Evolutionary conservation across 208 protist genomes (phyloP), one percentile per base, ranked within the genome.

Genomic region (Leishmania major): DNA sequence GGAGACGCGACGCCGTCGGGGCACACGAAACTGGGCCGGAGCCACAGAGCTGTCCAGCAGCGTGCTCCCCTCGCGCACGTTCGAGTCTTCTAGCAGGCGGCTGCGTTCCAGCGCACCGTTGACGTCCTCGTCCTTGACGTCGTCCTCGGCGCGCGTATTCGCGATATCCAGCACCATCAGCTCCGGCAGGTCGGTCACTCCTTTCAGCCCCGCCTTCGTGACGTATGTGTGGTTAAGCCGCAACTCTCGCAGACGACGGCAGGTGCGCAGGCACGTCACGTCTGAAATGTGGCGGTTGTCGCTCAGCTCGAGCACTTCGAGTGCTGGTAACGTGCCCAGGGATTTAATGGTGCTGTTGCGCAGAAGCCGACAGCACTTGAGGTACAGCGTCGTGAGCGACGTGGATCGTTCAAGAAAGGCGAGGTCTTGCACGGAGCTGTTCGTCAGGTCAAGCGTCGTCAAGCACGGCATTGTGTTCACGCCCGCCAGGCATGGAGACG

Each of bases 291-390:
- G 81, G 10, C 78, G 37, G 62, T 86, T 87, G 74, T 92, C 90
- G 43, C 84, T 87, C 55, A 95, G 59, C 79, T 93, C 84, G 43
- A 95, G 53, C 80, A 75, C 81, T 78, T 93, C 87, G 51, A 95
- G 75, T 45, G 76, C 77, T 25, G 77, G 69, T 28, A 87, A 75
- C 35, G 76, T 70, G 40, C 83, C 77, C 13, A 88, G 84, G 6
- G 19, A 72, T 62, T 55, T 59, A 1, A 88, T 84, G 67, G 51
- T 82, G 74, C 15, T 67, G 79, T 84, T 90, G 79, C 74, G 76
- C 66, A 95, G 72, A 37, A 83, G 75, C 10, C 74, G 85, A 75
- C 92, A 93, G 62, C 89, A 84, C 25, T 84, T 70, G 31, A 95
- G 82, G 55, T 76, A 64, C 17, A 93, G 40, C 51, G 51, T 62